phyloP scores from a whole-genome alignment of 2,329 filamentous ascomycete genomes.

The Orbilia brochopaga region DNA sequence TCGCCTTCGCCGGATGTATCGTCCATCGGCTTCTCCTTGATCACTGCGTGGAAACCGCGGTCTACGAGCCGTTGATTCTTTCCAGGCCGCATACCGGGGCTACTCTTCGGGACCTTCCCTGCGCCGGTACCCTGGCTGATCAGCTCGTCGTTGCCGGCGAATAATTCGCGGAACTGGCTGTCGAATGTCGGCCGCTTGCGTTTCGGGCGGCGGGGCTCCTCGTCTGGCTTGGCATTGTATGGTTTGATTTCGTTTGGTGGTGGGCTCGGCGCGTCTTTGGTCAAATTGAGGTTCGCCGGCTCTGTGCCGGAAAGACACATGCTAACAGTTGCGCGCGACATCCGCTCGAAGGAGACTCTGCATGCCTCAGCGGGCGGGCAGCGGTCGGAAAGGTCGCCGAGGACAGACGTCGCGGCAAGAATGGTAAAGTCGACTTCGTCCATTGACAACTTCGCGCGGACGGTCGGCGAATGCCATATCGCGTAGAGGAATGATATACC shows the following conservation, averaged over 20 bases:
- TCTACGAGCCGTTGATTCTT: slow-evolving; percentile 38
- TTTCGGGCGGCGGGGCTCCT: slow-evolving; percentile 16
- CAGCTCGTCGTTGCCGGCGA: slow-evolving; percentile 44
- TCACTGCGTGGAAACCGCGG: slow-evolving; percentile 47
- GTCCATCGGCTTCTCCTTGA: slow-evolving; percentile 49
- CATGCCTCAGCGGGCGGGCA: slow-evolving; percentile 95
- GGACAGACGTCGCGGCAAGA: slow-evolving; percentile 87
- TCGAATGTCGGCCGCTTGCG: slow-evolving; percentile 41
- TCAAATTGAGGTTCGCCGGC: slow-evolving; percentile 54
- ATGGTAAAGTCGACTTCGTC: slow-evolving; percentile 99
- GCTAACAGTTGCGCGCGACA: slow-evolving; percentile 91
- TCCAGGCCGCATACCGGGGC: slow-evolving; percentile 3
- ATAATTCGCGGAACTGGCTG: slow-evolving; percentile 46
- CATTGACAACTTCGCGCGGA: slow-evolving; percentile 82
- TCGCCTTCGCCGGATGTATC: slow-evolving; percentile 22
- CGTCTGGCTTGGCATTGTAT: slow-evolving; percentile 33
- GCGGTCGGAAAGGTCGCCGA: slow-evolving; percentile 89
- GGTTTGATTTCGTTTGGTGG: slow-evolving; percentile 48
- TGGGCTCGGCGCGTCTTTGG: slow-evolving; percentile 29
- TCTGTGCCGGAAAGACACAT: slow-evolving; percentile 76
- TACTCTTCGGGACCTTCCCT: slow-evolving; percentile 28
- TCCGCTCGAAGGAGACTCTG: slow-evolving; percentile 90
- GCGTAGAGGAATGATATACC: slow-evolving; percentile 92
- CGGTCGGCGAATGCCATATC: slow-evolving; percentile 92
- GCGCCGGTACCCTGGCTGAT: slow-evolving; percentile 43